Evolutionary conservation across 345 rosid species (phyloP), one percentile per base, ranked within the genome.

Genomic region (Lenwebbia sp.): DNA sequence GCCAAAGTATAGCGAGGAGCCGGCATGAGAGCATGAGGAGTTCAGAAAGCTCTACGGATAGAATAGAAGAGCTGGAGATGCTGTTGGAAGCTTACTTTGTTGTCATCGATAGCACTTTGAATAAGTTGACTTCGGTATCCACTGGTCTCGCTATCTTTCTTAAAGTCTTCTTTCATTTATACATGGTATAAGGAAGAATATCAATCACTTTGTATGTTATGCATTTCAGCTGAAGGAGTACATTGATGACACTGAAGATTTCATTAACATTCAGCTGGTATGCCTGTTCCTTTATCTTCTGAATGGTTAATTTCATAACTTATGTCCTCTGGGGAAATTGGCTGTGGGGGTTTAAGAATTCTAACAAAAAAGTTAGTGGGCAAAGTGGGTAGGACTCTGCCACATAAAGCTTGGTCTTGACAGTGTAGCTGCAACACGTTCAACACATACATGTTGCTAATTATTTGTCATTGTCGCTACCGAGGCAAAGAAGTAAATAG

Each of bases 81-180:
- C 91, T 97, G 92, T 96, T 97, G 78, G 99, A 97, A 90, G 99
- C 99, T 28, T 96, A 97, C 85, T 97, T 96, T 91, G 99, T 97
- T 51, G 94, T 94, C 90, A 97, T 97, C 86, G 99, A 96, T 90
- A 96, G 96, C 89, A 94, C 98, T 86, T 90, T 97, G 47, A 97
- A 96, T 92, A 97, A 96, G 88, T 86, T 97, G 93, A 96, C 99
- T 76, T 96, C 99, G 93, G 99, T 97, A 94, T 60, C 41, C 60
- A 30, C 37, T 26, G 25, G 37, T 41, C 54, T 56, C 49, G 28
- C n/a, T 41, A 33, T 86, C 83, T 26, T 30, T 54, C 82, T 44
- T 12, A 7, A 23, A 51, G 44, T 86, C 33, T 81, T 57, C 85
- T 11, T 52, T 14, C 75, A 83, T 70, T 57, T 17, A 83, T 76